phyloP scores from a whole-genome alignment of 2,329 filamentous ascomycete species.

The Apiospora malaysiana region DNA sequence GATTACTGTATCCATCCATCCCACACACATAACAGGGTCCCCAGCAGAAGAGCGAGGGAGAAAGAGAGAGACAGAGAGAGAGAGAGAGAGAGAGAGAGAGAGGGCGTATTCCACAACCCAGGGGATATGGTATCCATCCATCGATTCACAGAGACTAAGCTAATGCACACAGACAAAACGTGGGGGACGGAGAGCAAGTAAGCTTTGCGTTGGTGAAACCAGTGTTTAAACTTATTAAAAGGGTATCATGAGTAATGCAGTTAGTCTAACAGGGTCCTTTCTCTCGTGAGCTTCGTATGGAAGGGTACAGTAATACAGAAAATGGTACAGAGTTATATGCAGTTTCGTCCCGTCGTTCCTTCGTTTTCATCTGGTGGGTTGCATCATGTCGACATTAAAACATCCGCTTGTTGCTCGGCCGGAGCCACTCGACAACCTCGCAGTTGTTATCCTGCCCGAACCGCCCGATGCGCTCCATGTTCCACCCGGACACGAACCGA shows the following conservation, averaged over 20 bases:
- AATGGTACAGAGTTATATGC: neutral
- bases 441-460: conserved; percentile 3
- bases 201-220: neutral
- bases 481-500: conserved; percentile 18
- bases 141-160: no score
- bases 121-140: no score
- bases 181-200: neutral
- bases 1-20: neutral
- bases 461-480: conserved; percentile 1
- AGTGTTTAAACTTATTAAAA: neutral
- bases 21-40: neutral
- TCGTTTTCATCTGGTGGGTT: neutral
- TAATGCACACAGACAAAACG: neutral
- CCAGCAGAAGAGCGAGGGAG: neutral
- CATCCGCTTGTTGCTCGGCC: conserved; percentile 4
- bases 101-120: neutral
- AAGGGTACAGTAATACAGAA: neutral
- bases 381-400: conserved; percentile 2
- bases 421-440: conserved; percentile 7
- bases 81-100: neutral
- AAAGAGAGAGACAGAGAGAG: neutral
- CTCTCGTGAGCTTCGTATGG: conserved; percentile 5
- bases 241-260: conserved; percentile 1
- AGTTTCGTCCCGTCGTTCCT: neutral
- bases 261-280: neutral